These are phyloP conservation scores for Fusarium sp. DNA, from an alignment of 2,329 filamentous ascomycete species.

Conservation along the genomic window DNA sequence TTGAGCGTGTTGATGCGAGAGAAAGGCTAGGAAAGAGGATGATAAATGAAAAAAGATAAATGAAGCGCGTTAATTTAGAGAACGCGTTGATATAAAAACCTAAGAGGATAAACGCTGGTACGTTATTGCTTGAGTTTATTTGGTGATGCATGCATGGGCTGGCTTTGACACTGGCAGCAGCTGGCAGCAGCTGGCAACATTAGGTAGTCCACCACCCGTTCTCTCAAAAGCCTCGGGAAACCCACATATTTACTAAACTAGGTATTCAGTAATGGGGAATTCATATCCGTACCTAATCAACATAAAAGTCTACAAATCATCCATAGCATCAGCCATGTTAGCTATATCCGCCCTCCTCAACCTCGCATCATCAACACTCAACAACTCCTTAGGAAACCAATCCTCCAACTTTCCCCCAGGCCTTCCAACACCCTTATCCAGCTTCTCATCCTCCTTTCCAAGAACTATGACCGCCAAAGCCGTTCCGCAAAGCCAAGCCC, in stretches of 20 bases:
- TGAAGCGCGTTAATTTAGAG: not conserved
- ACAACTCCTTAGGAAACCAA: slow-evolving; percentile 56
- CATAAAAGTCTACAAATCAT: not conserved
- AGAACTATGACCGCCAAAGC: slow-evolving; percentile 60
- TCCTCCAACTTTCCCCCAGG: slow-evolving; percentile 51
- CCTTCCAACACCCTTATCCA: slow-evolving; percentile 48
- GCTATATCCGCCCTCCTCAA: slow-evolving; percentile 52
- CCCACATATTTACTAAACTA: not conserved
- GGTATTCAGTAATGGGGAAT: not conserved
- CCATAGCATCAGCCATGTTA: slow-evolving; percentile 46
- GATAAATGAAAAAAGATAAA: not conserved
- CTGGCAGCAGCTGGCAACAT: slow-evolving; percentile 29
- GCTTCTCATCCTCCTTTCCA: slow-evolving; percentile 49
- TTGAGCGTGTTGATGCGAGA: not conserved
- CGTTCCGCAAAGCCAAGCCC: slow-evolving; percentile 63
- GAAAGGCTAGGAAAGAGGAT: not conserved
- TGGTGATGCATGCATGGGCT: not conserved
- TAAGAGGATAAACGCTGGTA: not conserved
- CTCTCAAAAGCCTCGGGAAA: too few relatives aligned
- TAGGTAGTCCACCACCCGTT: not conserved
- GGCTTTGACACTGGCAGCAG: slow-evolving; percentile 18
- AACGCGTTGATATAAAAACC: too few relatives aligned
- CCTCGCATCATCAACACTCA: slow-evolving; percentile 47
- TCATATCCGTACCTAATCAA: not conserved
- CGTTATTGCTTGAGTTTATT: not conserved